phyloP scores from a whole-genome alignment of 2,329 filamentous ascomycete genomes.

The Microdochium trichocladiopsis region DNA sequence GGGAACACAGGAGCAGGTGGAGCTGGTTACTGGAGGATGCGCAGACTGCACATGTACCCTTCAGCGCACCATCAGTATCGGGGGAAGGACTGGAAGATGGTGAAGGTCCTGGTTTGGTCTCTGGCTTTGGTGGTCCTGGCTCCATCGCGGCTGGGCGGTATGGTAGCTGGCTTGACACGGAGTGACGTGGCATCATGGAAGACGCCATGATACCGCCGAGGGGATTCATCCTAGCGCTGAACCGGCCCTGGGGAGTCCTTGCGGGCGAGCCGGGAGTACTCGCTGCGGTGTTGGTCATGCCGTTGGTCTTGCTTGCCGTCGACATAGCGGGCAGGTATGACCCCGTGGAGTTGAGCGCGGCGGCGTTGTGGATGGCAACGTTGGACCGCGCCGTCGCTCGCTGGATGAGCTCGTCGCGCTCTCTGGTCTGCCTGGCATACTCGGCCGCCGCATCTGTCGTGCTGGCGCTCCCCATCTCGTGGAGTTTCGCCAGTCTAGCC shows the following conservation, averaged over 20 bases:
- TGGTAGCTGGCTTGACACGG: neutral
- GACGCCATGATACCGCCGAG: neutral
- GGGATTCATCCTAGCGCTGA: neutral
- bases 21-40: neutral
- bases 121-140: neutral
- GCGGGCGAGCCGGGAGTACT: neutral
- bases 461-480: neutral
- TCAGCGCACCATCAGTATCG: neutral
- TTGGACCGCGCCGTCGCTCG: neutral
- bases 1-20: neutral
- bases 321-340: neutral
- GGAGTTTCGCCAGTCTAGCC: neutral
- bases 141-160: neutral
- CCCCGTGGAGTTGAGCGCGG: neutral
- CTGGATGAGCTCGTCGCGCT: neutral
- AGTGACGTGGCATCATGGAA: neutral
- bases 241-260: neutral
- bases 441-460: neutral
- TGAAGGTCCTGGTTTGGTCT: neutral
- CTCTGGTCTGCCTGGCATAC: neutral
- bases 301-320: neutral
- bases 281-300: neutral
- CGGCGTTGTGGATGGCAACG: neutral
- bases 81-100: neutral
- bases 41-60: neutral